phyloP scores from a whole-genome alignment of 2,329 filamentous ascomycete species.

The Fusarium paranaense region DNA sequence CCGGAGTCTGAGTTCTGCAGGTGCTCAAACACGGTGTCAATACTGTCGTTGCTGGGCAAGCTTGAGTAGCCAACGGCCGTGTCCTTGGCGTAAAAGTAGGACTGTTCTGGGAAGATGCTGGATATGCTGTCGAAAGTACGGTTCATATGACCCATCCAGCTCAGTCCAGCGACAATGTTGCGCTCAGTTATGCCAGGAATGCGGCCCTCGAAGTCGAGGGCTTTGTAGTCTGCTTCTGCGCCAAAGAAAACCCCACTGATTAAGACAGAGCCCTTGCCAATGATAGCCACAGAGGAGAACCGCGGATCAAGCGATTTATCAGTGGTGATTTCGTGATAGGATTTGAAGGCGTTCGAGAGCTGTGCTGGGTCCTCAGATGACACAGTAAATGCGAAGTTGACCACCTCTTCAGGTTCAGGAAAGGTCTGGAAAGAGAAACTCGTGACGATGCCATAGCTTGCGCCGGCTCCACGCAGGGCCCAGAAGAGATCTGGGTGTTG shows the following conservation, averaged over 20 bases:
- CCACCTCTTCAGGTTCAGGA: background rate
- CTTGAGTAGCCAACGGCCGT: background rate
- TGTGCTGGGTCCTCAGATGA: background rate
- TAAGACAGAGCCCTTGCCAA: background rate
- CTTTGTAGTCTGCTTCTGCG: background rate
- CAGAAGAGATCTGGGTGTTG: constrained; percentile 50
- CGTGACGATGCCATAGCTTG: constrained; percentile 51
- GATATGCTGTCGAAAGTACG: background rate
- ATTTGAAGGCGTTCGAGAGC: background rate
- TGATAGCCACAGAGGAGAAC: background rate
- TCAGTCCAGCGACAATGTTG: background rate
- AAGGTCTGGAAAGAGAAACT: constrained; percentile 39
- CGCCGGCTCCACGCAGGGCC: constrained; percentile 49
- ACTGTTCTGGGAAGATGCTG: background rate
- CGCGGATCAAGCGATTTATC: background rate
- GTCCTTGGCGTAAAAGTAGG: constrained; percentile 16
- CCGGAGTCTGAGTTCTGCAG: background rate
- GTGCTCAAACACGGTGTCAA: background rate
- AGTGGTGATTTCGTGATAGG: background rate
- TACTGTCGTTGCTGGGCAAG: background rate
- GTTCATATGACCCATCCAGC: background rate
- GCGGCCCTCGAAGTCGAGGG: background rate
- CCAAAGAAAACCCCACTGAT: background rate
- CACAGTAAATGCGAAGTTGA: constrained; percentile 6
- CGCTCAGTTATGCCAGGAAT: background rate